These are phyloP conservation scores for Kodamaea lidongshanica DNA, from an alignment of 805 yeast species.

Conservation along the genomic window DNA sequence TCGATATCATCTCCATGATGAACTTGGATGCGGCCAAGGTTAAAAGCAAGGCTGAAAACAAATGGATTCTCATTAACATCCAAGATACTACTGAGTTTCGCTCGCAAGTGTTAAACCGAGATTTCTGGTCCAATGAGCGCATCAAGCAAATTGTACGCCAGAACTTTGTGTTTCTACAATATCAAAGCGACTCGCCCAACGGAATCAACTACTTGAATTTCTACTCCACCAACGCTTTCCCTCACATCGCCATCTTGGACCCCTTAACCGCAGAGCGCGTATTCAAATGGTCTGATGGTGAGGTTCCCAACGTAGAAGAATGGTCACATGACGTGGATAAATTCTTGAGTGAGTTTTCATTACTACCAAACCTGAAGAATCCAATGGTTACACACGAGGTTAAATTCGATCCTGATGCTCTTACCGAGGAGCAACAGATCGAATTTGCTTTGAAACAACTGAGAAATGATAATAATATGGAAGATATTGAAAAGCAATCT, in stretches of 20 bases:
- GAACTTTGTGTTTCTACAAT: constrained; percentile 80
- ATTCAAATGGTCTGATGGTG: constrained; percentile 61
- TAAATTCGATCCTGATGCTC: constrained; percentile 53
- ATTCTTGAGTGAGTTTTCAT: constrained; percentile 60
- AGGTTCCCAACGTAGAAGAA: constrained; percentile 49
- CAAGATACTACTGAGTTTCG: constrained; percentile 82
- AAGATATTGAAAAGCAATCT: too few species aligned
- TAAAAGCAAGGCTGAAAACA: constrained; percentile 55
- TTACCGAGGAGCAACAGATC: constrained; percentile 81
- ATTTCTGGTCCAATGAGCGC: constrained; percentile 73
- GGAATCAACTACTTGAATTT: constrained; percentile 69
- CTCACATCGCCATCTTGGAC: constrained; percentile 88
- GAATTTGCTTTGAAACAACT: constrained; percentile 70
- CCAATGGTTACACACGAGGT: constrained; percentile 60
- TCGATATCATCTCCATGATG: constrained; percentile 68
- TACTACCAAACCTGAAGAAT: constrained; percentile 56
- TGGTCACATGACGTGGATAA: constrained; percentile 67
- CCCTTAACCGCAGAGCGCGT: constrained; percentile 94
- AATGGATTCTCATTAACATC: constrained; percentile 83
- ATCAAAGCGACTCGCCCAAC: constrained; percentile 66
- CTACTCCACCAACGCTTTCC: constrained; percentile 64
- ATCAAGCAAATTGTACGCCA: constrained; percentile 60
- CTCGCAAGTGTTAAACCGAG: constrained; percentile 88
- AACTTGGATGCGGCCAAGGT: constrained; percentile 69
- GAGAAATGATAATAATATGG: constrained; percentile 26